Evolutionary conservation across 1,284 basidiomycete genomes (phyloP).

Genomic region (Agroathelia rolfsii): DNA sequence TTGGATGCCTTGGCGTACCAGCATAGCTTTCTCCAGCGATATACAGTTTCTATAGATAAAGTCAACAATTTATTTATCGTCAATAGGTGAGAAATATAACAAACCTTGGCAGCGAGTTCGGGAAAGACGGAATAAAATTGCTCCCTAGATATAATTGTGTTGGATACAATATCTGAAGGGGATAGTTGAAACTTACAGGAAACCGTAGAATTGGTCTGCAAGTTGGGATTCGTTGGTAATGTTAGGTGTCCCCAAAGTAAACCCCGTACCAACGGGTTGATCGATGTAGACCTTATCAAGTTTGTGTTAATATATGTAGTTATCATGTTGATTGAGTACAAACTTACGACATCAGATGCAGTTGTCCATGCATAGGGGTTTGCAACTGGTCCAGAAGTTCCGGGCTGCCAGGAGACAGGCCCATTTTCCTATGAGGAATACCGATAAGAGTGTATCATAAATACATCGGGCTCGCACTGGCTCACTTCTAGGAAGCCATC

Average conservation of each 20-base stretch:
- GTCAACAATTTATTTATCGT: too few species aligned
- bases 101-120: slow-evolving; percentile 9
- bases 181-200: slow-evolving; percentile 7
- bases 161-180: not conserved
- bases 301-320: not conserved
- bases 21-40: slow-evolving; percentile 24
- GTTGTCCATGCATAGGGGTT: slow-evolving; percentile 27
- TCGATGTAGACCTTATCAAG: slow-evolving; percentile 7
- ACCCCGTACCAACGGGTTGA: slow-evolving; percentile 25
- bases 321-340: too few species aligned
- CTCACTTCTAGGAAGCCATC: slow-evolving; percentile 56
- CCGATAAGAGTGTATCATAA: slow-evolving; percentile 1
- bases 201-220: slow-evolving; percentile 21
- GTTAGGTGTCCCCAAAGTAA: slow-evolving; percentile 21
- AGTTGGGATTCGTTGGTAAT: slow-evolving; percentile 22
- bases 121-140: slow-evolving; percentile 9
- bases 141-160: not conserved
- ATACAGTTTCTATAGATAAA: slow-evolving; percentile 16
- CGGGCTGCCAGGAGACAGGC: slow-evolving; percentile 18
- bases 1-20: too few species aligned
- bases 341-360: slow-evolving; percentile 16
- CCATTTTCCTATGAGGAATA: slow-evolving; percentile 33
- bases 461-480: not conserved
- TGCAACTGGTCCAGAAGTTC: slow-evolving; percentile 15
- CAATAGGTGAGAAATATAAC: too few species aligned